A percentile compares a stretch with the other conserved stretches of the same genome.
phyloP scores from a whole-genome alignment of 1,139 yeast species.

The Taphrina populina region DNA sequence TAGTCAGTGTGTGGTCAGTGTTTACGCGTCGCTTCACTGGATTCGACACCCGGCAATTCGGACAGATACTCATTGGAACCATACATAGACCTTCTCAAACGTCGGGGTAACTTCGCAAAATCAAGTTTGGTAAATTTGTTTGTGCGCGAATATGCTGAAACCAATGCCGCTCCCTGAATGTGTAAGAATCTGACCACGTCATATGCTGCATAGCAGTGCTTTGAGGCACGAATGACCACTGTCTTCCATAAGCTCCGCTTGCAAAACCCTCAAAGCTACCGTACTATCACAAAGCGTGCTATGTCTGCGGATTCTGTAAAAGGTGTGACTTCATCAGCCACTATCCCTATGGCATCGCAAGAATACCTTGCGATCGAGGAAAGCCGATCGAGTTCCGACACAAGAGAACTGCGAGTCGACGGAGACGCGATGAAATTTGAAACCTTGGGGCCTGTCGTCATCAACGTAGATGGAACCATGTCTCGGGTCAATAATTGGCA shows the following conservation, averaged over 20 bases:
- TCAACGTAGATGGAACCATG: conserved; percentile 33
- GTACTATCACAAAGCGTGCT: no score
- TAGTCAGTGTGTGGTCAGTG: neutral
- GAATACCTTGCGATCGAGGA: neutral
- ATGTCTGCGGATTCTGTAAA: neutral
- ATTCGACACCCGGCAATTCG: neutral
- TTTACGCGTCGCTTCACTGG: neutral
- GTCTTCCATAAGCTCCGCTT: no score
- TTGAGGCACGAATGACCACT: no score
- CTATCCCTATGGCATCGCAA: neutral
- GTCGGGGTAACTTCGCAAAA: no score
- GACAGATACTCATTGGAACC: neutral
- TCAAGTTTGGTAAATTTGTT: no score
- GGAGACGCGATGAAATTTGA: conserved; percentile 17
- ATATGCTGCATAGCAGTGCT: neutral
- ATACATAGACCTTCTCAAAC: neutral
- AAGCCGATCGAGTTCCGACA: neutral
- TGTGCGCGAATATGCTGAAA: no score
- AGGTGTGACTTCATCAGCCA: neutral
- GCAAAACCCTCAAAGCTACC: no score
- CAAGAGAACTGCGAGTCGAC: conserved; percentile 3
- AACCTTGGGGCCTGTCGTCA: conserved; percentile 30
- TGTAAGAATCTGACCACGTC: neutral
- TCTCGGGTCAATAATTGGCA: conserved; percentile 34
- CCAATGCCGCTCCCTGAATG: no score